phyloP scores from a whole-genome alignment of 23 red algal genomes.

The Gracilaria domingensis region DNA sequence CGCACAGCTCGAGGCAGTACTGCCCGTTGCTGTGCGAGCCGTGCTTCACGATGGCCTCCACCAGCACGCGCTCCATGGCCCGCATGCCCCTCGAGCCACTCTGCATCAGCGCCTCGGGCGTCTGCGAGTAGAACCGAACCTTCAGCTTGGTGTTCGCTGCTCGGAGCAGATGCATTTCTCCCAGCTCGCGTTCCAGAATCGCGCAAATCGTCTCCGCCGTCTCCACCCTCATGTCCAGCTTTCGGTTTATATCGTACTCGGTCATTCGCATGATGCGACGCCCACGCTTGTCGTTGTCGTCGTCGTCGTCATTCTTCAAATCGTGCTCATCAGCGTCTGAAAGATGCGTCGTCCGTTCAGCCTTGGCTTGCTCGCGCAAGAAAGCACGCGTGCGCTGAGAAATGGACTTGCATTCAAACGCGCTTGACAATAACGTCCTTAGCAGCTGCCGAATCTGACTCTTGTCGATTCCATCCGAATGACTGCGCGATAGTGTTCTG shows the following conservation, averaged over 20 bases:
- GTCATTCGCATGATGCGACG: slow-evolving; percentile 29
- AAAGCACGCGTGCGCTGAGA: background rate
- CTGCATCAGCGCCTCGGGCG: slow-evolving; percentile 6
- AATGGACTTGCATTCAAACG: slow-evolving; percentile 11
- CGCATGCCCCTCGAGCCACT: background rate
- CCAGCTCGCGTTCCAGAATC: slow-evolving; percentile 22
- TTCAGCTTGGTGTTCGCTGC: background rate
- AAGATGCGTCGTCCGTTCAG: background rate
- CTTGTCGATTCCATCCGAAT: slow-evolving; percentile 59
- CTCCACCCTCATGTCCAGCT: slow-evolving; percentile 54
- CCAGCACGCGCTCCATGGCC: background rate
- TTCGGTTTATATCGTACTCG: slow-evolving; percentile 7
- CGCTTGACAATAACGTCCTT: slow-evolving; percentile 7
- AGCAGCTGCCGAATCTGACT: slow-evolving; percentile 44
- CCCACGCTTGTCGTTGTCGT: background rate
- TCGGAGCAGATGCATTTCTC: background rate
- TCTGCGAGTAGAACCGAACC: slow-evolving; percentile 33
- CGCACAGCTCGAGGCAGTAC: background rate
- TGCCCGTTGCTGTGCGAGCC: background rate
- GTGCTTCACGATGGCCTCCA: background rate
- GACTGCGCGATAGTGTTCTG: slow-evolving; percentile 7
- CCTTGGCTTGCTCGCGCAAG: background rate
- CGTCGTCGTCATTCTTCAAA: background rate
- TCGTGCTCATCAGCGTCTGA: slow-evolving; percentile 13
- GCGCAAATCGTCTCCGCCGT: slow-evolving; percentile 60